Evolutionary conservation across 2,329 filamentous ascomycete species (phyloP).

Genomic region (Lasiodiplodia citricola): DNA sequence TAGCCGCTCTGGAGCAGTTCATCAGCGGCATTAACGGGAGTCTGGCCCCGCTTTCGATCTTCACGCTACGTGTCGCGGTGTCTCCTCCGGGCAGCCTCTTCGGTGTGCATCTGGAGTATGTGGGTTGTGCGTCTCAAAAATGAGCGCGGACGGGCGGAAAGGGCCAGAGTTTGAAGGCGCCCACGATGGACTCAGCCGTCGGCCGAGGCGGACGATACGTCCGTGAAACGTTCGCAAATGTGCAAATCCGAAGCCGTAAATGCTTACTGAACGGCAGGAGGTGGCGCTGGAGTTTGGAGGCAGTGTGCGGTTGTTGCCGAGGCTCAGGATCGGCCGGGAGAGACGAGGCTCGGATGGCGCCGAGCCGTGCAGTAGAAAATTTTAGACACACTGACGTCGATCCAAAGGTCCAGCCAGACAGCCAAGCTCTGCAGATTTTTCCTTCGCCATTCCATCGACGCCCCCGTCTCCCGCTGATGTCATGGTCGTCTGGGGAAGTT

Average conservation of each 20-base stretch:
- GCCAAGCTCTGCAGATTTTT: slow-evolving; percentile 19
- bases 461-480: neutral
- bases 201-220: neutral
- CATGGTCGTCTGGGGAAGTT: slow-evolving; percentile 1
- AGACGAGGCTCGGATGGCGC: slow-evolving; percentile 19
- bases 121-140: neutral
- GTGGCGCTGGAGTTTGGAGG: neutral
- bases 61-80: slow-evolving; percentile 3
- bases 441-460: neutral
- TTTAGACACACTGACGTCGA: slow-evolving; percentile 26
- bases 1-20: neutral
- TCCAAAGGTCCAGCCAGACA: slow-evolving; percentile 5
- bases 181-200: neutral
- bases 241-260: neutral
- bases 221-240: neutral
- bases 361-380: slow-evolving; percentile 17
- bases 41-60: neutral
- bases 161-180: neutral
- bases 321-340: slow-evolving; percentile 20
- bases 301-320: slow-evolving; percentile 18
- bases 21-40: neutral
- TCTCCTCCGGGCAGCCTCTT: neutral
- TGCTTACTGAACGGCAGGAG: neutral
- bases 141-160: neutral
- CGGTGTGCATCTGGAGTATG: neutral